Conservation (phyloP, 106 monocot genomes). For the Allium cepa region DNA sequence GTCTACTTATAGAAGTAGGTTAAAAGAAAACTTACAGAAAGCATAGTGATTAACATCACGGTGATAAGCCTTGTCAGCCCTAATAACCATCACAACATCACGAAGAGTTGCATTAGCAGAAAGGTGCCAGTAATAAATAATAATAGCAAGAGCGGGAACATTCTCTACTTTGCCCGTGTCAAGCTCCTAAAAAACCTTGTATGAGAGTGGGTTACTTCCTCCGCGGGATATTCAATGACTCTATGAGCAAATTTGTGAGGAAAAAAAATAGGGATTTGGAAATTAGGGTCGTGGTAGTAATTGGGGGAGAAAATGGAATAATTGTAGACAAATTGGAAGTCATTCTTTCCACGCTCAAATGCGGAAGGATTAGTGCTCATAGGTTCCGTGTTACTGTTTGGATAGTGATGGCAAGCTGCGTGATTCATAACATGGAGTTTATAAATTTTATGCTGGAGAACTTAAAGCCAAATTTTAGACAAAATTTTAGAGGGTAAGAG, state of each 20-base stretch:
- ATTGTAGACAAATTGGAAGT: too few relatives aligned
- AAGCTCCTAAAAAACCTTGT: constrained; percentile 61
- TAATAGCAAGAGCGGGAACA: constrained; percentile 60
- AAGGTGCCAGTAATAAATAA: constrained; percentile 74
- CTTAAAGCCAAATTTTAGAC: too few relatives aligned
- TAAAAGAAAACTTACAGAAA: constrained; percentile 19
- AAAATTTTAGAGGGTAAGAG: too few relatives aligned
- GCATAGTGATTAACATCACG: constrained; percentile 88
- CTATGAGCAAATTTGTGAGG: constrained; percentile 79
- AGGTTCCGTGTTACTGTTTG: too few relatives aligned
- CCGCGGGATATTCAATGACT: constrained; percentile 69
- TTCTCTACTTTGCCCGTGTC: constrained; percentile 57
- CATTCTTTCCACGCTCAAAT: too few relatives aligned
- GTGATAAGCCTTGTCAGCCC: constrained; percentile 89
- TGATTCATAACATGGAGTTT: too few relatives aligned
- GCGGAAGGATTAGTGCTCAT: too few relatives aligned
- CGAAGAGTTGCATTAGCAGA: constrained; percentile 43
- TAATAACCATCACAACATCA: constrained; percentile 41
- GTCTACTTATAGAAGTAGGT: background rate
- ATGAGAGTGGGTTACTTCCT: constrained; percentile 85
- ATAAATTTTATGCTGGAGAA: too few relatives aligned
- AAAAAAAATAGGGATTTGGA: background rate
- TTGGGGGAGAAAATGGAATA: too few relatives aligned
- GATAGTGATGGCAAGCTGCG: too few relatives aligned
- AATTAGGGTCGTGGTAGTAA: too few relatives aligned